phyloP scores from a whole-genome alignment of 192 early-diverging fungal species.

The Mortierella hygrophila region DNA sequence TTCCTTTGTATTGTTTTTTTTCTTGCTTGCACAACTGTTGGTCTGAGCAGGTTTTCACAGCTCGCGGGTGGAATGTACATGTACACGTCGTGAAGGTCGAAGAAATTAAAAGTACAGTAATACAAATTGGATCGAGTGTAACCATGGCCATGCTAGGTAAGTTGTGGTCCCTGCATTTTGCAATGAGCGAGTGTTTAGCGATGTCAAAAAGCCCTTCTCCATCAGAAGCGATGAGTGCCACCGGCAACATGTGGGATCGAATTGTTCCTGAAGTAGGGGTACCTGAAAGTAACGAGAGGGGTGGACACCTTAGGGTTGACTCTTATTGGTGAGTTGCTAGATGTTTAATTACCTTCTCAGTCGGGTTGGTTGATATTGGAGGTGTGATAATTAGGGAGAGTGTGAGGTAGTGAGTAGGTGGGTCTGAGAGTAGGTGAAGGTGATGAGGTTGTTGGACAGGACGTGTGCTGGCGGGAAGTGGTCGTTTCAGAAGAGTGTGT shows the following conservation, averaged over 20 bases:
- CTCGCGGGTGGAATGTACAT: neutral
- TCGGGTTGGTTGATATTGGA: neutral
- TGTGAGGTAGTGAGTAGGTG: neutral
- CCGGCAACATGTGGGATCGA: no score
- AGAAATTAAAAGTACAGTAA: neutral
- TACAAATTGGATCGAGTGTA: neutral
- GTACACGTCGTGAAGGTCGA: neutral
- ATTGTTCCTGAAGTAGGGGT: no score
- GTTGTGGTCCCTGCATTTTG: neutral
- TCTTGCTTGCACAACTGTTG: neutral
- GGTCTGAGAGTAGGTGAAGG: neutral
- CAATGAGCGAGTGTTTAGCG: neutral
- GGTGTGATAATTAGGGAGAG: neutral
- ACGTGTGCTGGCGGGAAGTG: neutral
- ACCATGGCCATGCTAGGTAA: neutral
- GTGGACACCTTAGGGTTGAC: no score
- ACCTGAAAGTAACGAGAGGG: no score
- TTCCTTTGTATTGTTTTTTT: neutral
- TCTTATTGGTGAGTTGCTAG: neutral
- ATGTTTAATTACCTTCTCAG: neutral
- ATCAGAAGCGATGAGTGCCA: neutral
- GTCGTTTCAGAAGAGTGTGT: neutral
- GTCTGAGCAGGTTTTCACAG: neutral
- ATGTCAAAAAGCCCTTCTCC: neutral
- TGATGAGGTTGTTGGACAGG: neutral